phyloP scores from a whole-genome alignment of 495 filamentous ascomycete species.

The Aspergillus leporis region DNA sequence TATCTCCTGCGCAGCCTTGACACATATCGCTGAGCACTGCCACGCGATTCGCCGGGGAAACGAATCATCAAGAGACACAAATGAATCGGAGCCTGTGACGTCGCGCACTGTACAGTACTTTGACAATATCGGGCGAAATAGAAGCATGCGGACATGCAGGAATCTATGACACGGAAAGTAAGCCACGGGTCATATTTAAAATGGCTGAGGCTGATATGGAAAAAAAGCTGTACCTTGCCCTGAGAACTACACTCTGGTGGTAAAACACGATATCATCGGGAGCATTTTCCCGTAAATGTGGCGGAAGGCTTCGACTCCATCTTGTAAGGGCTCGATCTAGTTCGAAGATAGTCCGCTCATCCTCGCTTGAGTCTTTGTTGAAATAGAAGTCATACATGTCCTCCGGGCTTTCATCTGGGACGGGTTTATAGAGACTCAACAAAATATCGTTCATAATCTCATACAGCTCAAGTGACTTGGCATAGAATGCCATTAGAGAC shows the following conservation, averaged over 20 bases:
- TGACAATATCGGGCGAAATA: slow-evolving; percentile 39
- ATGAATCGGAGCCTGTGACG: slow-evolving; percentile 18
- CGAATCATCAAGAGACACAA: slow-evolving; percentile 32
- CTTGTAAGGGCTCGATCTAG: slow-evolving; percentile 35
- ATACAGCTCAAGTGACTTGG: slow-evolving; percentile 41
- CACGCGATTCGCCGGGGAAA: slow-evolving; percentile 39
- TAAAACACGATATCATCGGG: slow-evolving; percentile 27
- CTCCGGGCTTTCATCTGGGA: slow-evolving; percentile 27
- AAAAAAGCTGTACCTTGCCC: slow-evolving; percentile 27
- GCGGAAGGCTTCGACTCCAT: slow-evolving; percentile 34
- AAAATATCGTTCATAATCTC: slow-evolving; percentile 45
- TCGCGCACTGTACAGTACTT: slow-evolving; percentile 38
- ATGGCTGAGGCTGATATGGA: neutral
- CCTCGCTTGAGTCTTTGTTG: slow-evolving; percentile 23
- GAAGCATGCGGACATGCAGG: slow-evolving; percentile 37
- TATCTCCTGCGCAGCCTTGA: slow-evolving; percentile 38
- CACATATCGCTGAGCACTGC: slow-evolving; percentile 40
- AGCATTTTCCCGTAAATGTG: slow-evolving; percentile 23
- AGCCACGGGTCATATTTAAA: neutral
- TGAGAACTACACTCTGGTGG: slow-evolving; percentile 36
- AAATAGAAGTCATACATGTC: slow-evolving; percentile 38
- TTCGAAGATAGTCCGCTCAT: slow-evolving; percentile 37
- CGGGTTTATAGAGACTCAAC: slow-evolving; percentile 34
- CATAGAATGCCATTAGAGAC: slow-evolving; percentile 41
- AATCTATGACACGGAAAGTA: slow-evolving; percentile 20